phyloP scores from a whole-genome alignment of 768 basidiomycete genomes.

The Suillus hirtellus region DNA sequence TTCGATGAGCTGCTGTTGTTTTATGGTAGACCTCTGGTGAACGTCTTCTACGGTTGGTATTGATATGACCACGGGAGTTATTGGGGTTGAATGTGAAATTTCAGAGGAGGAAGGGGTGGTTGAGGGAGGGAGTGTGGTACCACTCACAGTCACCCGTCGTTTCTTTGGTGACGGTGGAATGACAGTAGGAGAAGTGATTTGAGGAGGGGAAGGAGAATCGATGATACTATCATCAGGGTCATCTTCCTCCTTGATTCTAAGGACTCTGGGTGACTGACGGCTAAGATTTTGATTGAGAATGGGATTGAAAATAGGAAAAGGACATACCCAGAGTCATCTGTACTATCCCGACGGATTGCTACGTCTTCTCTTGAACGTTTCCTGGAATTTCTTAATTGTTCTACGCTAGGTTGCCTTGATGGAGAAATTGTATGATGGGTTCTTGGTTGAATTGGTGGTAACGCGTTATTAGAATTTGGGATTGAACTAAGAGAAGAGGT shows the following conservation, averaged over 20 bases:
- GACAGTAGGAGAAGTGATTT: constrained; percentile 35
- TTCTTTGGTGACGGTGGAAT: constrained; percentile 52
- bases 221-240: constrained; percentile 48
- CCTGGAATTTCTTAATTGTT: constrained; percentile 25
- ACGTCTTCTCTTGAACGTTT: constrained; percentile 50
- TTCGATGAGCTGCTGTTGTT: constrained; percentile 75
- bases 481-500: constrained; percentile 53
- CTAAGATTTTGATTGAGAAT: constrained; percentile 28
- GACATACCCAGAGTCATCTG: constrained; percentile 49
- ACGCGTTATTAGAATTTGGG: constrained; percentile 50
- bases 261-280: constrained; percentile 45
- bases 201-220: constrained; percentile 38
- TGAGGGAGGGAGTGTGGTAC: constrained; percentile 51
- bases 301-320: constrained; percentile 13
- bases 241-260: constrained; percentile 65
- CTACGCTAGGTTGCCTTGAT: constrained; percentile 35
- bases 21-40: constrained; percentile 56
- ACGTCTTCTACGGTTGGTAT: constrained; percentile 62
- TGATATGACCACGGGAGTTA: constrained; percentile 68
- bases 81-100: constrained; percentile 52
- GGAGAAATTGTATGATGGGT: constrained; percentile 38
- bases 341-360: constrained; percentile 34
- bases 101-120: constrained; percentile 40
- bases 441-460: constrained; percentile 64
- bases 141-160: constrained; percentile 71